Evolutionary conservation across 2,329 filamentous ascomycete species (phyloP).

Genomic region (Colletotrichum viniferum): DNA sequence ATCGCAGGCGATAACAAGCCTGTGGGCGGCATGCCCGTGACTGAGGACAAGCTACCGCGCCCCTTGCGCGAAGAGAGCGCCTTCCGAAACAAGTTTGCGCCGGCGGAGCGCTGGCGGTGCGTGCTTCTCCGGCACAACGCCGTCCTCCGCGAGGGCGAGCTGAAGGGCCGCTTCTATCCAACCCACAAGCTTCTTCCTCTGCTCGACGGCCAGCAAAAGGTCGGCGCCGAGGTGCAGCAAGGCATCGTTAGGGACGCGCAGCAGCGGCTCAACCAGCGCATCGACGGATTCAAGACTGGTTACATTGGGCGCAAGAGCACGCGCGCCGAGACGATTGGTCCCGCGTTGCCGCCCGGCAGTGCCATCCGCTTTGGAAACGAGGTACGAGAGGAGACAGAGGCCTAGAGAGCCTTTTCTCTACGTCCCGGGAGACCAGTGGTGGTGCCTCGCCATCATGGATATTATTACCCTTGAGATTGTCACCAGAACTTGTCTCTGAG

Average conservation of each 20-base stretch:
- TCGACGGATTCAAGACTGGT: constrained; percentile 41
- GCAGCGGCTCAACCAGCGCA: constrained; percentile 58
- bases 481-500: not conserved
- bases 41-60: constrained; percentile 43
- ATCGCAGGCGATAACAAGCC: constrained; percentile 28
- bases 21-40: constrained; percentile 27
- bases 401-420: not conserved
- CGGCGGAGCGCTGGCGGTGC: constrained; percentile 39
- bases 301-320: constrained; percentile 46
- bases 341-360: constrained; percentile 40
- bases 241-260: constrained; percentile 48
- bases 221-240: constrained; percentile 41
- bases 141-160: constrained; percentile 49
- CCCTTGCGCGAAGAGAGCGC: constrained; percentile 42
- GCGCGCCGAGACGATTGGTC: constrained; percentile 47
- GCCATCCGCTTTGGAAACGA: constrained; percentile 31
- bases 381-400: constrained; percentile 36
- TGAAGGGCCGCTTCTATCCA: constrained; percentile 64
- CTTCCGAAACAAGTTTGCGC: constrained; percentile 41
- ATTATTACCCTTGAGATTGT: not conserved
- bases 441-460: not conserved
- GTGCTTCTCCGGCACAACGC: constrained; percentile 48
- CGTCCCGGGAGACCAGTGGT: not conserved
- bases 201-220: constrained; percentile 32
- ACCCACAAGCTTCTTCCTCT: constrained; percentile 57